Conservation (phyloP, 2,329 filamentous ascomycete genomes). For the Colletotrichum sp. region DNA sequence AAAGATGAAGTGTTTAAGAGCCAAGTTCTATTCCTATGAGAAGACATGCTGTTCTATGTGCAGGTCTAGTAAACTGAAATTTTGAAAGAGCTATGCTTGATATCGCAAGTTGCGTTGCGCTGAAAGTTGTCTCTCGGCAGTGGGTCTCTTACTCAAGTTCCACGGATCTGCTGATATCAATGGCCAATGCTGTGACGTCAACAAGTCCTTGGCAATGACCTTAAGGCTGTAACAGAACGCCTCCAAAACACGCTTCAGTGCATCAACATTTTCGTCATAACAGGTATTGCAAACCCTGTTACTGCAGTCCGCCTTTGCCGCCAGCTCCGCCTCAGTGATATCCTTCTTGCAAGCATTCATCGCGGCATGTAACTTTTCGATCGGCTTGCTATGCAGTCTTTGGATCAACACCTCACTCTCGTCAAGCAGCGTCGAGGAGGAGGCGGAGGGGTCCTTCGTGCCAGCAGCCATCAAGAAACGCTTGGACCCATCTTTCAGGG, state of each 20-base stretch:
- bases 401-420: neutral
- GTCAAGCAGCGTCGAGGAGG: neutral
- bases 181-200: neutral
- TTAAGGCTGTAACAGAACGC: neutral
- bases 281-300: neutral
- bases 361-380: neutral
- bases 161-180: neutral
- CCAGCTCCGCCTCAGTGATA: neutral
- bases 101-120: neutral
- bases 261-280: neutral
- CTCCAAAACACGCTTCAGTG: neutral
- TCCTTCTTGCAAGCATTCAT: neutral
- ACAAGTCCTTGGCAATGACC: neutral
- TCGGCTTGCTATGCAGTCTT: neutral
- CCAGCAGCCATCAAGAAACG: neutral
- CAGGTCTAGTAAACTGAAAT: neutral
- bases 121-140: neutral
- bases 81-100: neutral
- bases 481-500: slow-evolving; percentile 5
- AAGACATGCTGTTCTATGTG: neutral
- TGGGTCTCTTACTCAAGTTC: neutral
- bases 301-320: neutral
- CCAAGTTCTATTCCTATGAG: neutral
- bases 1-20: no score
- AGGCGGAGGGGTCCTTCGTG: neutral